Percentiles rank a stretch among this genome's conserved stretches.
These are phyloP conservation scores for Aspergillus fructus DNA, from an alignment of 2,329 filamentous ascomycete genomes.

Conservation along the genomic window DNA sequence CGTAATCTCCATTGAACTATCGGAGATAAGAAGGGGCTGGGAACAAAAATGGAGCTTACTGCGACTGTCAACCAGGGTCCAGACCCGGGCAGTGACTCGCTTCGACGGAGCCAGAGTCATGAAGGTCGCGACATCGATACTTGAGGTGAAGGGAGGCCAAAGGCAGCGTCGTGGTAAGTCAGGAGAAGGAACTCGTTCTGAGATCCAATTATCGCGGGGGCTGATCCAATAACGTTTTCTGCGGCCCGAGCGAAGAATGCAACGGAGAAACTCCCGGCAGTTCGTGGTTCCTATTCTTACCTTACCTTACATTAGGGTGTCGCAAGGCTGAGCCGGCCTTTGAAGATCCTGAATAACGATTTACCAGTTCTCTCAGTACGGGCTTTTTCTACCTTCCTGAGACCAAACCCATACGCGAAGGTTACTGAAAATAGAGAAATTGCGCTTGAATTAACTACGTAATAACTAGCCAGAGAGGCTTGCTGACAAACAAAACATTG, in stretches of 20 bases:
- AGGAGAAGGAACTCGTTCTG: conserved; percentile 4
- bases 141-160: conserved; percentile 13
- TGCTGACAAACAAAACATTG: too few relatives aligned
- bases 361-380: too few relatives aligned
- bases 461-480: too few relatives aligned
- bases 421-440: background rate
- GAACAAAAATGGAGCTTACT: conserved; percentile 28
- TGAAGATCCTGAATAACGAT: background rate
- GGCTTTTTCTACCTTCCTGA: too few relatives aligned
- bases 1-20: conserved; percentile 9
- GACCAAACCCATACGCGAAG: too few relatives aligned
- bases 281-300: conserved; percentile 11
- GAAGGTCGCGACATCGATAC: conserved; percentile 29
- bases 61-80: conserved; percentile 39
- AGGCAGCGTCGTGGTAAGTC: conserved; percentile 2
- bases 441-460: too few relatives aligned
- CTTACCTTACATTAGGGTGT: background rate
- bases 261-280: conserved; percentile 21
- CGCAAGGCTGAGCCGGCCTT: background rate
- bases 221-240: conserved; percentile 17
- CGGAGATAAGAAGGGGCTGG: conserved; percentile 18
- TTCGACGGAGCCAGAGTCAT: conserved; percentile 41
- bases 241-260: conserved; percentile 19
- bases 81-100: conserved; percentile 40
- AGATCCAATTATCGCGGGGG: conserved; percentile 14